These are phyloP conservation scores for Holtermanniella nyarrowii DNA, from an alignment of 768 basidiomycete species.

Conservation along the genomic window DNA sequence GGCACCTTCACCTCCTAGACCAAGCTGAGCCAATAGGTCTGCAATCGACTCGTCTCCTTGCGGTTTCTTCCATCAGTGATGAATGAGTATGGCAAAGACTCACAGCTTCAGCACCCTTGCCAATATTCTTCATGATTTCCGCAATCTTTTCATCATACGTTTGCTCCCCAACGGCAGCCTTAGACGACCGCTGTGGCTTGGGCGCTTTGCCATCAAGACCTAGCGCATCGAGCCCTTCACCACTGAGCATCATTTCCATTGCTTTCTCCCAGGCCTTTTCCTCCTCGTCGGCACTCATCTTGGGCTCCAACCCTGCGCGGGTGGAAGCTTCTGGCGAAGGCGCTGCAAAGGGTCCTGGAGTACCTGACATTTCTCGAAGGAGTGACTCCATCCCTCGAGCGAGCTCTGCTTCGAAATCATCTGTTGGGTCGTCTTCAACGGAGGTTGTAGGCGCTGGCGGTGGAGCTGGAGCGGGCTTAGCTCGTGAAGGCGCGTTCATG, in stretches of 20 bases:
- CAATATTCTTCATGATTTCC: slow-evolving; percentile 21
- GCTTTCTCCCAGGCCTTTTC: slow-evolving; percentile 32
- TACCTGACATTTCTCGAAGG: slow-evolving; percentile 27
- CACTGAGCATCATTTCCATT: slow-evolving; percentile 30
- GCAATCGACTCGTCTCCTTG: slow-evolving; percentile 9
- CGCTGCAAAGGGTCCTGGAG: not conserved
- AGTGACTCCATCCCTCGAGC: slow-evolving; percentile 38
- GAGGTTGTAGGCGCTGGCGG: not conserved
- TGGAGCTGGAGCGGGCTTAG: not conserved
- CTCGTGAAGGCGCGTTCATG: slow-evolving; percentile 13
- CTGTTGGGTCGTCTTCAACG: slow-evolving; percentile 17
- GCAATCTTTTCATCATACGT: slow-evolving; percentile 3
- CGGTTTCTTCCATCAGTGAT: slow-evolving; percentile 4
- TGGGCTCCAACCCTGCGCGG: not conserved
- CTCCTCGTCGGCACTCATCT: slow-evolving; percentile 20
- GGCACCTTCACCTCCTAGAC: slow-evolving; percentile 15
- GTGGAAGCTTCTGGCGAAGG: not conserved
- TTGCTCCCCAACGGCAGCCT: not conserved
- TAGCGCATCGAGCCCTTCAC: slow-evolving; percentile 29
- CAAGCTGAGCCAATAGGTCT: slow-evolving; percentile 16
- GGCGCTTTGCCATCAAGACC: slow-evolving; percentile 14
- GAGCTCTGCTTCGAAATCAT: slow-evolving; percentile 34
- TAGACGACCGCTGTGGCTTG: not conserved
- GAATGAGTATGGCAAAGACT: too few species aligned
- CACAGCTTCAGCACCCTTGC: slow-evolving; percentile 20